Percentiles rank a stretch among this genome's conserved stretches.
phyloP scores from a whole-genome alignment of 2,329 filamentous ascomycete species.

The Lachnellula occidentalis region DNA sequence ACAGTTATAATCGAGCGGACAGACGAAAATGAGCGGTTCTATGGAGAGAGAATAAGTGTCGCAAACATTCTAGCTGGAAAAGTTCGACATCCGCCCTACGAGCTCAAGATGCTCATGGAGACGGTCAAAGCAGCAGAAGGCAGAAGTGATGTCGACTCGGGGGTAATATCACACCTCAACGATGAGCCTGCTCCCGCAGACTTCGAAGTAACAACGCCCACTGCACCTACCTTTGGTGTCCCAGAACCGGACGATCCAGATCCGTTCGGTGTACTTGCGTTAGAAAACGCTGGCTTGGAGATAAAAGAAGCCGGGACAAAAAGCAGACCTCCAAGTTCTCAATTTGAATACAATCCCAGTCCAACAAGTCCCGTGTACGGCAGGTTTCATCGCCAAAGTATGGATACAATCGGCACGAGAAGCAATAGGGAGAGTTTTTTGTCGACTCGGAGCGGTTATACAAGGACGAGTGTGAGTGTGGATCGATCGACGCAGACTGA shows the following conservation, averaged over 20 bases:
- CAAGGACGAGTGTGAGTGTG: conserved; percentile 40
- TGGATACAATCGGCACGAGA: conserved; percentile 56
- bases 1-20: conserved; percentile 79
- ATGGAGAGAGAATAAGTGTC: conserved; percentile 59
- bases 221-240: conserved; percentile 63
- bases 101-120: conserved; percentile 48
- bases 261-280: conserved; percentile 81
- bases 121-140: conserved; percentile 87
- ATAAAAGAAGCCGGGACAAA: conserved; percentile 85
- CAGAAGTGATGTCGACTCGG: conserved; percentile 66
- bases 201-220: conserved; percentile 42
- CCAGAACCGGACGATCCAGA: conserved; percentile 79
- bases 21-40: conserved; percentile 87
- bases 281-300: conserved; percentile 86
- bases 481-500: conserved; percentile 67
- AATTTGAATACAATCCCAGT: conserved; percentile 76
- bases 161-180: conserved; percentile 57
- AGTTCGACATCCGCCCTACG: conserved; percentile 25
- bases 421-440: conserved; percentile 72
- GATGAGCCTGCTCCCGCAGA: conserved; percentile 72
- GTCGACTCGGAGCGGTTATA: conserved; percentile 51
- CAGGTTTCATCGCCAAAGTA: conserved; percentile 56
- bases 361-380: conserved; percentile 67
- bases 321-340: conserved; percentile 66
- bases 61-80: conserved; percentile 51